These are phyloP conservation scores for Cubamyces lactineus DNA, from an alignment of 768 basidiomycete species.

Conservation along the genomic window DNA sequence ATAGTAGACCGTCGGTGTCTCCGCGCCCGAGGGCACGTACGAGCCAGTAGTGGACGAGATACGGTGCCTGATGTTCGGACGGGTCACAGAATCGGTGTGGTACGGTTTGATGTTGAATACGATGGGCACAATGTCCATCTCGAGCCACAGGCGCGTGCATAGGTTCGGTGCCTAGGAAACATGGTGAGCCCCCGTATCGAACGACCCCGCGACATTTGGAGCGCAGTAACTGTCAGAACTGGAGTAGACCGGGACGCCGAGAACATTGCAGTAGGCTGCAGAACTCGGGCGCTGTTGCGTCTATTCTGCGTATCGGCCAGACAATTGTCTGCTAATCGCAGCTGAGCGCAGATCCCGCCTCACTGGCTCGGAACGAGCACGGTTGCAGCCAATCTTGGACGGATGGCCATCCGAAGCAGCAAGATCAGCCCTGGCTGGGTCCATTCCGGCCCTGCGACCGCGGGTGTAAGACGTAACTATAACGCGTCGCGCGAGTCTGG, in stretches of 20 bases:
- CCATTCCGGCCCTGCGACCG: neutral
- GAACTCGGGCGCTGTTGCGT: neutral
- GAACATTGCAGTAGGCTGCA: neutral
- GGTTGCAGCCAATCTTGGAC: neutral
- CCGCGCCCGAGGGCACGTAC: conserved; percentile 73
- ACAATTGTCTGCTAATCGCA: conserved; percentile 2
- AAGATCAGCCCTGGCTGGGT: conserved; percentile 11
- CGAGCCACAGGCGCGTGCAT: conserved; percentile 85
- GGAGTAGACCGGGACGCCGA: neutral
- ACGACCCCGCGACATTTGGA: neutral
- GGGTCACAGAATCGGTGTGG: conserved; percentile 78
- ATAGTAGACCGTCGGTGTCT: conserved; percentile 73
- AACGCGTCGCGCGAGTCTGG: conserved; percentile 5
- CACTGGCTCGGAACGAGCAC: neutral
- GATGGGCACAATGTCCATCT: conserved; percentile 81
- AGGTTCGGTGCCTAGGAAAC: conserved; percentile 67
- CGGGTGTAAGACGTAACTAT: conserved; percentile 10
- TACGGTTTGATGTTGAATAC: conserved; percentile 86
- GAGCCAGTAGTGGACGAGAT: conserved; percentile 81
- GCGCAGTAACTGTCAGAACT: neutral
- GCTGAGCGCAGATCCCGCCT: conserved; percentile 4
- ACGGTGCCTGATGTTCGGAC: conserved; percentile 81
- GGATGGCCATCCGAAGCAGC: conserved; percentile 8
- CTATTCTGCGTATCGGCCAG: neutral
- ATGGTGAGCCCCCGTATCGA: conserved; percentile 21